Conservation (phyloP, 1,284 basidiomycete genomes). For the Quambalaria eucalypti region DNA sequence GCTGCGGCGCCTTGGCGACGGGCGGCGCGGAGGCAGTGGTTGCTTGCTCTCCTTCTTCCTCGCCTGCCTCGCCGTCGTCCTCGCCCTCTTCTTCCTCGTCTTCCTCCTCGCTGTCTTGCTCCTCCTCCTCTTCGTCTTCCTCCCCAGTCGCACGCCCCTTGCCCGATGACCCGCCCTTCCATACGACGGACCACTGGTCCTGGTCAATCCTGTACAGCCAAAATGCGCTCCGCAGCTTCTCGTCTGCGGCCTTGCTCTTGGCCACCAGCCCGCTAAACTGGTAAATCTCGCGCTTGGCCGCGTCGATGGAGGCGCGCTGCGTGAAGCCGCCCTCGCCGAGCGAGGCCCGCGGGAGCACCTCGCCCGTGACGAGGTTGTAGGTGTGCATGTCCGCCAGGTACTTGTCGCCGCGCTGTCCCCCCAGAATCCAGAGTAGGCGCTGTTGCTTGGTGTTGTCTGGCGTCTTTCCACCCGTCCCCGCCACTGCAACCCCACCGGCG, state of each 20-base stretch:
- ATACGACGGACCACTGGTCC: constrained; percentile 27
- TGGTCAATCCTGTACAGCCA: constrained; percentile 36
- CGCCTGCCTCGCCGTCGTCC: constrained; percentile 1
- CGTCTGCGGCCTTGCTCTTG: constrained; percentile 18
- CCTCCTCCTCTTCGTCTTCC: constrained; percentile 3
- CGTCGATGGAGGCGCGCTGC: constrained; percentile 41
- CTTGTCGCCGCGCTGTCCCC: constrained; percentile 41
- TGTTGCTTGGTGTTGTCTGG: too few species aligned
- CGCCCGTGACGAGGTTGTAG: constrained; percentile 29
- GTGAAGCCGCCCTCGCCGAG: constrained; percentile 45
- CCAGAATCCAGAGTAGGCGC: constrained; percentile 41
- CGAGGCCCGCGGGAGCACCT: constrained; percentile 24
- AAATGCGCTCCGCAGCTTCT: constrained; percentile 18
- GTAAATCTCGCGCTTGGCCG: constrained; percentile 31
- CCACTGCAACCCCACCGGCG: constrained; percentile 3
- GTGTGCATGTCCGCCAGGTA: constrained; percentile 45
- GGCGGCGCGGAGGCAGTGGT: neutral
- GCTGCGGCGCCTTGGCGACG: neutral
- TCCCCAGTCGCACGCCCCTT: neutral
- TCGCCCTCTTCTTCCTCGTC: constrained; percentile 14
- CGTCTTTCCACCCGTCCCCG: neutral
- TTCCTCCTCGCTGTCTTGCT: constrained; percentile 18
- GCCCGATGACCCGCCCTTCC: constrained; percentile 5
- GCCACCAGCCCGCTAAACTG: constrained; percentile 38
- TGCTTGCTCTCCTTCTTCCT: neutral